Evolutionary conservation across 164 flowering plant genomes (phyloP), one percentile per base, ranked within the genome.

Genomic region (Litsea cubeba): DNA sequence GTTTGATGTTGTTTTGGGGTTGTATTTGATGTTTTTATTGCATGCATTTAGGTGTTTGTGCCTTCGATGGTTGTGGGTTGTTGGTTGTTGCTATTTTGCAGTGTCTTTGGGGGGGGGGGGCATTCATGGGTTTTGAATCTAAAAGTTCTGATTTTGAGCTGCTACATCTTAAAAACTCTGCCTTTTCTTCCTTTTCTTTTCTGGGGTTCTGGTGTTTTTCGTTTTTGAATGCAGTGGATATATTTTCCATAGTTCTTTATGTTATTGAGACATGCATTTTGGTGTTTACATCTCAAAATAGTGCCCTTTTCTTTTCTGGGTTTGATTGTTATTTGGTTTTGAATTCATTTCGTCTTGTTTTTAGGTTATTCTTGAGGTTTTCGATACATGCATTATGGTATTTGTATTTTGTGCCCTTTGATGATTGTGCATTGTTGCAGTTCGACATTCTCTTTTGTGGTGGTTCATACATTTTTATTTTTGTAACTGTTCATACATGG

Each of bases 261-360:
- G n/a, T 54, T 18, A 14, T 54, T 18, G 60, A 54, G 60, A 54
- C n/a, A 15, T 54, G 60, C n/a, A 15, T 54, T 54, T 54, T 40
- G 46, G 46, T 40, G 46, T 40, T 35, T 40, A 40, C 46, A 40
- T 40, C 46, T 40, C 46, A 40, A 40, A 40, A 40, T 7, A 40
- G 10, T 40, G 46, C 46, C 46, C 11, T 40, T 40, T 40, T 40
- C 46, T 40, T 40, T 40, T 40, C 46, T 40, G 46, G 46, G 46
- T 68, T 46, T 74, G 65, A 23, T 74, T 35, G 5, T 67, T 50
- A 12, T 71, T 65, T 50, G 62, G 26, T 54, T 46, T 40, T 68
- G 71, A 40, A 15, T 40, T 51, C 35, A 20, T 54, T 54, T 54
- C 20, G 17, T 54, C 60, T 17, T 54, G 60, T 54, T 54, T 54